Evolutionary conservation across 306 rosid species (phyloP).

Genomic region (Cucurbita ficifolia): DNA sequence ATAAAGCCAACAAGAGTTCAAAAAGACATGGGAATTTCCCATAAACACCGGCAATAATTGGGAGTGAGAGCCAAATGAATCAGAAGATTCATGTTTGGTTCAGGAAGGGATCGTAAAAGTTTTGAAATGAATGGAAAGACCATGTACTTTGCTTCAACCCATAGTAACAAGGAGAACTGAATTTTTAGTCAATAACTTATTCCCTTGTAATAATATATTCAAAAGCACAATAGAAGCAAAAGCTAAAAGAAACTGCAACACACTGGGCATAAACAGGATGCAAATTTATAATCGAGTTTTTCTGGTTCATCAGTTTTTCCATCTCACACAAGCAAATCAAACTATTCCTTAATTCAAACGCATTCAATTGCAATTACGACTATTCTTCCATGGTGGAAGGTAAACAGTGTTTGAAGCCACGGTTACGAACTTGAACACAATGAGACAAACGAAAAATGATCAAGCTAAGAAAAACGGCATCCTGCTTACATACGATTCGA

Average conservation of each 20-base stretch:
- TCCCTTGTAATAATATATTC: background rate
- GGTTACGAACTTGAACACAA: background rate
- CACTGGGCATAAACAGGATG: background rate
- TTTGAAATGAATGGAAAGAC: background rate
- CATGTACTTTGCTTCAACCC: background rate
- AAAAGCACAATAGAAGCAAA: background rate
- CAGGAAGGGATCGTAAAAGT: background rate
- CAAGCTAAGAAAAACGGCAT: background rate
- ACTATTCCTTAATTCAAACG: background rate
- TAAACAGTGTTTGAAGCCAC: background rate
- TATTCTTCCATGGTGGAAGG: background rate
- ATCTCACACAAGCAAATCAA: background rate
- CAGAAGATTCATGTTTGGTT: background rate
- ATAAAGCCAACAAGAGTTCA: background rate
- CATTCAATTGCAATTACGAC: background rate
- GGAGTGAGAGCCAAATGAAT: background rate
- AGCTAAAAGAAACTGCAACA: background rate
- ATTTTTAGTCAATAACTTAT: background rate
- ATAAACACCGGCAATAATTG: background rate
- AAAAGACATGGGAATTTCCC: background rate
- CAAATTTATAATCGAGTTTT: background rate
- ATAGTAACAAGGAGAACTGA: background rate
- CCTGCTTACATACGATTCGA: slow-evolving; percentile 66
- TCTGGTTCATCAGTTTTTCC: background rate
- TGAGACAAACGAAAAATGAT: background rate